These are phyloP conservation scores for Bolboschoenoplectus hybrid DNA, from an alignment of 202 grass and related monocot species.

Conservation along the genomic window DNA sequence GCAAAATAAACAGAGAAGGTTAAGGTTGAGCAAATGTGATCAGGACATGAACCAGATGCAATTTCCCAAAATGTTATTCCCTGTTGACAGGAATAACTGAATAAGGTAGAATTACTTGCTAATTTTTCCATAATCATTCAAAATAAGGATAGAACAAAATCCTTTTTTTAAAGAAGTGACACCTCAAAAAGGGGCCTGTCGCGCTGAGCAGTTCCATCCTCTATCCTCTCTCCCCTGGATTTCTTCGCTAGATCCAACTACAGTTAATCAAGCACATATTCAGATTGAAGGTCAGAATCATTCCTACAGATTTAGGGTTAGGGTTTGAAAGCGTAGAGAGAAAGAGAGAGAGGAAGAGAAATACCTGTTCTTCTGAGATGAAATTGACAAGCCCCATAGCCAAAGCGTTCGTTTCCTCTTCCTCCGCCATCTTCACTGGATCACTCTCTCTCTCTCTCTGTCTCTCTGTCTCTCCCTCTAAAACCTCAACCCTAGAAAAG, in stretches of 20 bases:
- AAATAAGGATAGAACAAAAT: background rate
- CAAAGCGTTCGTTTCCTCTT: slow-evolving; percentile 44
- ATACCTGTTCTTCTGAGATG: slow-evolving; percentile 88
- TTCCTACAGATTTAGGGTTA: slow-evolving; percentile 16
- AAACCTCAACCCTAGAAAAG: slow-evolving; percentile 19
- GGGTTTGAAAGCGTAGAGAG: slow-evolving; percentile 14
- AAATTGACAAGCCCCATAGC: slow-evolving; percentile 87
- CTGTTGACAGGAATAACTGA: background rate
- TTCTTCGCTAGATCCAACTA: slow-evolving; percentile 84
- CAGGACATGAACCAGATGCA: background rate
- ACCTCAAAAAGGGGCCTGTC: slow-evolving; percentile 94
- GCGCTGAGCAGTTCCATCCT: slow-evolving; percentile 92
- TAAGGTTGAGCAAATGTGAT: background rate
- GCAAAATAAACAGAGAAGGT: background rate
- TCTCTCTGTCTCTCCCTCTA: slow-evolving; percentile 5
- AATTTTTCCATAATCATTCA: background rate
- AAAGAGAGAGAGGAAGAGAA: background rate
- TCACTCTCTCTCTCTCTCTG: background rate
- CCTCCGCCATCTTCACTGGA: slow-evolving; percentile 45
- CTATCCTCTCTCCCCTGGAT: slow-evolving; percentile 79
- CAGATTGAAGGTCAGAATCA: slow-evolving; percentile 38
- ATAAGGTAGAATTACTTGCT: background rate
- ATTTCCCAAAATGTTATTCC: background rate
- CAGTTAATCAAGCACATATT: background rate
- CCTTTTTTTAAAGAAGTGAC: background rate